These are phyloP conservation scores for Dactylonectria estremocensis DNA, from an alignment of 2,329 filamentous ascomycete species.

Conservation along the genomic window DNA sequence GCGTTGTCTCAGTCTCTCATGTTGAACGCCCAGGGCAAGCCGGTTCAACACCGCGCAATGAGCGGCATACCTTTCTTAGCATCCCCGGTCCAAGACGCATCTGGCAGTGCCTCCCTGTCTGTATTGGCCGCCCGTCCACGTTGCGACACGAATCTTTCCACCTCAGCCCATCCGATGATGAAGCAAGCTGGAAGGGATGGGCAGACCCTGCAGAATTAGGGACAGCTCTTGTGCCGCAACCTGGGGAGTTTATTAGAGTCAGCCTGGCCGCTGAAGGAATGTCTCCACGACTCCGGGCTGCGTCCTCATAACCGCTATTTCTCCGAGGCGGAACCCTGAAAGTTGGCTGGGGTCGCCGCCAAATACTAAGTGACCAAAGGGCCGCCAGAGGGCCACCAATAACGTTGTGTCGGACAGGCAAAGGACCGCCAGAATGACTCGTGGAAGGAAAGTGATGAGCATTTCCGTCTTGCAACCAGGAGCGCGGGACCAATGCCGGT, in stretches of 20 bases:
- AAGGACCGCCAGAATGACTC: constrained; percentile 22
- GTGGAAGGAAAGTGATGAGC: constrained; percentile 14
- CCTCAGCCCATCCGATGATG: constrained; percentile 22
- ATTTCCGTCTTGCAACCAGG: constrained; percentile 19
- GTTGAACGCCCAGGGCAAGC: constrained; percentile 10
- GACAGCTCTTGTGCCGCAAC: neutral
- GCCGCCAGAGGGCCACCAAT: constrained; percentile 6
- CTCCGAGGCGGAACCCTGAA: constrained; percentile 28
- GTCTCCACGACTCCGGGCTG: constrained; percentile 22
- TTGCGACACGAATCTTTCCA: neutral
- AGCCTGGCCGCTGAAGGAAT: neutral
- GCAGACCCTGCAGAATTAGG: constrained; percentile 12
- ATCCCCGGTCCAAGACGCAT: constrained; percentile 11
- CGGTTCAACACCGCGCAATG: constrained; percentile 2
- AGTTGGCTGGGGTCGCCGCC: constrained; percentile 9
- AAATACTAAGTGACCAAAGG: constrained; percentile 17
- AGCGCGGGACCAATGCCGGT: constrained; percentile 10
- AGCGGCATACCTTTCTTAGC: constrained; percentile 26
- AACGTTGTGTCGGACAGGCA: constrained; percentile 6
- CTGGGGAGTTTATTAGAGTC: neutral
- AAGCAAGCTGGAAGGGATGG: constrained; percentile 19
- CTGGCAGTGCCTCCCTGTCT: constrained; percentile 8
- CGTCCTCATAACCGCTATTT: constrained; percentile 28
- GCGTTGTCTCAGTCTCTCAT: constrained; percentile 19
- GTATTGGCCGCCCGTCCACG: neutral